Base-by-base conservation (phyloP, 345 rosid genomes). In the Eucalyptus pauciflora region DNA sequence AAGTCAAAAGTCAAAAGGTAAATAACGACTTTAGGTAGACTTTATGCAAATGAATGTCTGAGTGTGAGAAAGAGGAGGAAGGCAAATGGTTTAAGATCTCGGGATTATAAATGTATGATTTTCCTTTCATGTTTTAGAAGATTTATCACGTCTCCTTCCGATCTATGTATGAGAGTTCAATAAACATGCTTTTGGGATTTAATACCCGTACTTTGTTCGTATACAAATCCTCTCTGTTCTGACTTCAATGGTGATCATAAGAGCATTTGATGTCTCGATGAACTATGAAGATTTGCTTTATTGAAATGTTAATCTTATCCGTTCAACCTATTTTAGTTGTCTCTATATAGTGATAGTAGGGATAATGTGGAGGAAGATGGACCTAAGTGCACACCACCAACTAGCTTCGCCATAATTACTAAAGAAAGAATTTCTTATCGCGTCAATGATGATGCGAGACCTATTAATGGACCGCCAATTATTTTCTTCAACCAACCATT, bases 281-380 rank as follows among this genome's bases (percentile, higher is more conserved):
- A 16, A 33, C 0, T 15, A 9, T 0, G 24, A 33, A 69, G 2
- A 33, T 4, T 15, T 71, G 6, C 1, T 17, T 11, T 71, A 18
- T 17, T 0, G 1, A 17, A 71, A 33, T 33, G 8, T 17, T 71
- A 33, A 18, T 4, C 3, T 10, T 18, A 18, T 33, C 9, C 2
- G 0, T 17, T 33, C 25, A 33, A 71, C 13, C 13, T 3, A 6
- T 33, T 33, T 33, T 33, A 43, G 2, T 71, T 33, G 13, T 71
- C 7, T 18, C 7, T 7, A 1, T 71, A 33, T 0, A 10, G 0
- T 2, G 7, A 17, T 1, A 0, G 1, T 18, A 1, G 0, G 13
- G 2, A 18, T 33, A 20, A 11, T 5, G 25, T 3, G 22, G 7
- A 33, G 25, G 1, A 71, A 33, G 1, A 2, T 6, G 2, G 3